Conservation (phyloP, 768 basidiomycete species). For the Boletus coccyginus region DNA sequence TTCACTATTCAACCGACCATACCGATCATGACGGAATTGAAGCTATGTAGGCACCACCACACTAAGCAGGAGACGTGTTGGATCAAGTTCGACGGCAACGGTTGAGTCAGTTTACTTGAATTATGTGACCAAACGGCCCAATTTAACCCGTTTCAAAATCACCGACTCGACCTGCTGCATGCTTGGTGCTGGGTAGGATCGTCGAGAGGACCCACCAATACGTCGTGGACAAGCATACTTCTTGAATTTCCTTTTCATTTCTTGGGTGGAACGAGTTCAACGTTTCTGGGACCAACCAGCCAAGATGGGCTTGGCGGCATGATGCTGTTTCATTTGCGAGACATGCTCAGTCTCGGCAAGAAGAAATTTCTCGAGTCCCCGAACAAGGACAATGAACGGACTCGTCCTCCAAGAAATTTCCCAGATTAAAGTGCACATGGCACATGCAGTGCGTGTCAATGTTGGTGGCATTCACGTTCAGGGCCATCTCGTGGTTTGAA, state of each 20-base stretch:
- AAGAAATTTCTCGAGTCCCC: not conserved
- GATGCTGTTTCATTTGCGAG: not conserved
- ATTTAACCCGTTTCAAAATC: not conserved
- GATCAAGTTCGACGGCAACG: not conserved
- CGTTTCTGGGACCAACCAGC: no score
- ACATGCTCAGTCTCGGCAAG: not conserved
- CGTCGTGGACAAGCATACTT: no score
- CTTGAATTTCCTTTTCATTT: no score
- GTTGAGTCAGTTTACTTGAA: not conserved
- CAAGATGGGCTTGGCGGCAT: not conserved
- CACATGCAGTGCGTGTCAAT: no score
- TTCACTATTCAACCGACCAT: no score
- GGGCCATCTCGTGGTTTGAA: not conserved
- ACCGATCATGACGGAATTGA: no score
- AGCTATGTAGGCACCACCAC: no score
- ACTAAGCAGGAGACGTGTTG: not conserved
- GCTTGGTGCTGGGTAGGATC: not conserved
- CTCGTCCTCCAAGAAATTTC: not conserved
- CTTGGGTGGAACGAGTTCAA: no score
- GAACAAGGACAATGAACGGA: no score
- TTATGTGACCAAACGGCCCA: not conserved
- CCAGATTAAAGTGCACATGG: not conserved
- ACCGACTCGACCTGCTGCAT: not conserved
- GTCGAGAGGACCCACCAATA: no score
- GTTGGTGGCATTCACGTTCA: not conserved